Conservation (phyloP, 257 asterid species). For the Prunella vulgaris region DNA sequence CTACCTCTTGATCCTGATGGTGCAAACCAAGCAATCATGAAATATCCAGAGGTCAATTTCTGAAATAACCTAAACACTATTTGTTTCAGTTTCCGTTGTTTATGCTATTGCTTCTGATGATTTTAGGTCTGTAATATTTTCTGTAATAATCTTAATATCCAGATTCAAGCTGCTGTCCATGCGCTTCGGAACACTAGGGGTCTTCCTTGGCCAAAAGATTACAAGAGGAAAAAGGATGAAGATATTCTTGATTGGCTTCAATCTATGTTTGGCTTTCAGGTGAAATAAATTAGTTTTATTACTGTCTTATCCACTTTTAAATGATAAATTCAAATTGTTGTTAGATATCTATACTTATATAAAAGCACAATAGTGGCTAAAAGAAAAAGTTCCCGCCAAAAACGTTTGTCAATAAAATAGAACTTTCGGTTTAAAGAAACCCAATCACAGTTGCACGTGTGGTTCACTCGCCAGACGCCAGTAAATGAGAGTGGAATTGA, state of each 20-base stretch:
- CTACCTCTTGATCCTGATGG: constrained; percentile 94
- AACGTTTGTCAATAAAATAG: background rate
- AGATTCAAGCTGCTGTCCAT: constrained; percentile 87
- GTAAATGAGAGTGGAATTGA: background rate
- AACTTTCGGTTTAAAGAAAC: background rate
- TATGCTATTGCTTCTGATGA: background rate
- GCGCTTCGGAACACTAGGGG: constrained; percentile 85
- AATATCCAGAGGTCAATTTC: constrained; percentile 78
- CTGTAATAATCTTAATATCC: constrained; percentile 18
- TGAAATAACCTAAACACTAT: background rate
- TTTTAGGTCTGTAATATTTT: constrained; percentile 5
- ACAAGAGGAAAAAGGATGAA: constrained; percentile 89
- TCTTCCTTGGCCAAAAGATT: constrained; percentile 90
- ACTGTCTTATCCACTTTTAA: background rate
- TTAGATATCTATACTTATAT: background rate
- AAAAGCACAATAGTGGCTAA: background rate
- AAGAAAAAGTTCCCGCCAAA: background rate
- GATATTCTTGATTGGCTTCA: constrained; percentile 96
- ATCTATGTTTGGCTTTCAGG: constrained; percentile 96
- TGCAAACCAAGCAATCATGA: constrained; percentile 93
- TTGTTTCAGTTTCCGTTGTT: constrained; percentile 5
- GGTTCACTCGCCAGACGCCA: background rate
- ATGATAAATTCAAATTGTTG: background rate
- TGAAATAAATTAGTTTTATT: constrained; percentile 11
- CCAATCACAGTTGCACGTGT: background rate